Conservation (phyloP, 345 rosid genomes). For the Crucihimalaya himalaica region DNA sequence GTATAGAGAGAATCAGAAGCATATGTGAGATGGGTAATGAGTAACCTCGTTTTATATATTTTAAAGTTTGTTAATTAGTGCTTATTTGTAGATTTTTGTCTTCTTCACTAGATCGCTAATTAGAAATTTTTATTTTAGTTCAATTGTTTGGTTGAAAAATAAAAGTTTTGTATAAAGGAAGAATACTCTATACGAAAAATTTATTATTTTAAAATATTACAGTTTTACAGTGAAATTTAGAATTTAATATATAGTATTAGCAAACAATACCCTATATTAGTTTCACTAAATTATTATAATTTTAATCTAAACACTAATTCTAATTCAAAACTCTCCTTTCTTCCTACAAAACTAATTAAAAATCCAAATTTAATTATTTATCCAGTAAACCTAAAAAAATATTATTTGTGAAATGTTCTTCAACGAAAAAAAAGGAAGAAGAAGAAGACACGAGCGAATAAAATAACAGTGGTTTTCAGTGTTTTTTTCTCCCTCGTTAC, state of each 20-base stretch:
- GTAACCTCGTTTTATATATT: no score
- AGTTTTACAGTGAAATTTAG: neutral
- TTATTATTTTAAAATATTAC: neutral
- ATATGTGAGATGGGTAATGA: no score
- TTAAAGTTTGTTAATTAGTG: no score
- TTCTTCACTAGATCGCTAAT: neutral
- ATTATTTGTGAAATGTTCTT: neutral
- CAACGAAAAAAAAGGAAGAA: neutral
- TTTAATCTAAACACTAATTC: no score
- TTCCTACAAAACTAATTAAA: neutral
- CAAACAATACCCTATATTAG: neutral
- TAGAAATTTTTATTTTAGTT: no score
- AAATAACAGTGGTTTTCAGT: constrained; percentile 14
- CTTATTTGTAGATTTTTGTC: no score
- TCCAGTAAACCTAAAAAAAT: neutral
- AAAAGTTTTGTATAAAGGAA: no score
- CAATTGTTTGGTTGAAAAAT: neutral
- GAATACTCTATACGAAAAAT: neutral
- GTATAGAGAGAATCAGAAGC: no score
- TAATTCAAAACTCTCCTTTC: neutral
- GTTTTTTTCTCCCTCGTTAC: constrained; percentile 2
- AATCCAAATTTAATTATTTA: neutral
- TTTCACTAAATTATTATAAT: no score
- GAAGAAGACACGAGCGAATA: constrained; percentile 9
- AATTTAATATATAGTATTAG: no score